These are phyloP conservation scores for Malassezia obtusa DNA, from an alignment of 1,284 basidiomycete genomes.

Conservation along the genomic window DNA sequence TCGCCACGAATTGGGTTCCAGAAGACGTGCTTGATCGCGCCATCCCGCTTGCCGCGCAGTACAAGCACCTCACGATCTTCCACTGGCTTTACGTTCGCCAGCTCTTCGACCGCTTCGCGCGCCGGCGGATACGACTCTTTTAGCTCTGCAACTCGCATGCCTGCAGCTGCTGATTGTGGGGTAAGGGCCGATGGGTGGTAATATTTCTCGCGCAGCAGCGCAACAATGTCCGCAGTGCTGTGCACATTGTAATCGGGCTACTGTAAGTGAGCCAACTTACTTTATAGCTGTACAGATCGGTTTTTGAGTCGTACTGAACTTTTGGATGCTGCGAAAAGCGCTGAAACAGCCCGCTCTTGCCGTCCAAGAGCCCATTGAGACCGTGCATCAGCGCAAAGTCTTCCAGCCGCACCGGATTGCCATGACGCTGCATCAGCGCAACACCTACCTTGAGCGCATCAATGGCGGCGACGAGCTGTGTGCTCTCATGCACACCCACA, in stretches of 20 bases:
- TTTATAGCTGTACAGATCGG: constrained; percentile 69
- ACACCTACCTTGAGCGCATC: constrained; percentile 59
- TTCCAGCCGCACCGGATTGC: constrained; percentile 70
- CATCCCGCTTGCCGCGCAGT: constrained; percentile 70
- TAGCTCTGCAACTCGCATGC: constrained; percentile 69
- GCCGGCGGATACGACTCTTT: constrained; percentile 85
- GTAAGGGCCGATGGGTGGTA: constrained; percentile 25
- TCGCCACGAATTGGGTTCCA: constrained; percentile 76
- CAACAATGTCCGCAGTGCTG: constrained; percentile 68
- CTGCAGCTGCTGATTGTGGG: constrained; percentile 45
- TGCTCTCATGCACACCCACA: constrained; percentile 68
- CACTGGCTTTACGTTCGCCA: constrained; percentile 48
- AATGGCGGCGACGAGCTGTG: constrained; percentile 74
- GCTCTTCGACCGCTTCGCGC: constrained; percentile 35
- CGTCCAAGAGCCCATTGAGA: constrained; percentile 59
- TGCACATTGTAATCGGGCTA: constrained; percentile 78
- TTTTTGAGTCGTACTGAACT: constrained; percentile 67
- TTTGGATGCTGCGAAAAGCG: constrained; percentile 71
- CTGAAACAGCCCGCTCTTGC: constrained; percentile 61
- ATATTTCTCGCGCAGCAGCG: constrained; percentile 55
- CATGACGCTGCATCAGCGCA: constrained; percentile 54
- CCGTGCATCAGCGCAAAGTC: constrained; percentile 70
- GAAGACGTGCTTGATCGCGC: constrained; percentile 63
- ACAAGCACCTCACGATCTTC: constrained; percentile 77
- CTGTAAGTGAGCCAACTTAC: constrained; percentile 50